phyloP scores from a whole-genome alignment of 1,284 basidiomycete species.

The Ganoderma lingzhi region DNA sequence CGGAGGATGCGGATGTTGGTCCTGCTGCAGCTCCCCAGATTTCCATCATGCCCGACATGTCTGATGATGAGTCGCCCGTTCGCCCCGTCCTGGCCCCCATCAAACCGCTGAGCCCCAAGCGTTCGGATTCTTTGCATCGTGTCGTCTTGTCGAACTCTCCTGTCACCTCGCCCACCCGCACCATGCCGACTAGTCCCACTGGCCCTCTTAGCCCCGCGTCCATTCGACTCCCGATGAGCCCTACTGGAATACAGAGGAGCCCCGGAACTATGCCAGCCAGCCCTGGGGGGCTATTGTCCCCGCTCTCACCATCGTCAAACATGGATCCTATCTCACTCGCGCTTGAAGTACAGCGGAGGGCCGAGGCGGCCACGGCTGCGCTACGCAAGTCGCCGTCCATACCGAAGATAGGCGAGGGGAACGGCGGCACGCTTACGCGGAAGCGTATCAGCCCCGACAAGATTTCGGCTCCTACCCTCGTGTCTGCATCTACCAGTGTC shows the following conservation, averaged over 20 bases:
- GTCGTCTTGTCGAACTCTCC: slow-evolving; percentile 12
- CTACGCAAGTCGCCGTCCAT: slow-evolving; percentile 68
- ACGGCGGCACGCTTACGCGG: slow-evolving; percentile 47
- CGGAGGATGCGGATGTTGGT: slow-evolving; percentile 48
- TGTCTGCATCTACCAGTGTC: slow-evolving; percentile 79
- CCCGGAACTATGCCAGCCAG: slow-evolving; percentile 15
- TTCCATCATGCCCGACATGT: slow-evolving; percentile 30
- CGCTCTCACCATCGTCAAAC: slow-evolving; percentile 32
- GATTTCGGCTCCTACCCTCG: slow-evolving; percentile 76
- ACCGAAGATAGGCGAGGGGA: slow-evolving; percentile 51
- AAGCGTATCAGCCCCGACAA: slow-evolving; percentile 74
- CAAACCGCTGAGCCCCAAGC: slow-evolving; percentile 29
- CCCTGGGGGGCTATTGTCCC: slow-evolving; percentile 17
- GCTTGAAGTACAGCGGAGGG: slow-evolving; percentile 72
- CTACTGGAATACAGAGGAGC: background rate
- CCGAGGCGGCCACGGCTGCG: slow-evolving; percentile 73
- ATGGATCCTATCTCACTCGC: slow-evolving; percentile 41
- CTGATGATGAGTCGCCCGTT: slow-evolving; percentile 26
- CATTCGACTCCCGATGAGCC: background rate
- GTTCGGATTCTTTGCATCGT: slow-evolving; percentile 26
- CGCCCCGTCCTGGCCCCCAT: slow-evolving; percentile 13
- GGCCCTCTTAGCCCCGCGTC: slow-evolving; percentile 1
- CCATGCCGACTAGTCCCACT: slow-evolving; percentile 18
- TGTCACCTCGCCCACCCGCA: slow-evolving; percentile 11
- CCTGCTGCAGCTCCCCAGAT: slow-evolving; percentile 27